Conservation (phyloP, 2,329 filamentous ascomycete species). For the Beauveria sp. region DNA sequence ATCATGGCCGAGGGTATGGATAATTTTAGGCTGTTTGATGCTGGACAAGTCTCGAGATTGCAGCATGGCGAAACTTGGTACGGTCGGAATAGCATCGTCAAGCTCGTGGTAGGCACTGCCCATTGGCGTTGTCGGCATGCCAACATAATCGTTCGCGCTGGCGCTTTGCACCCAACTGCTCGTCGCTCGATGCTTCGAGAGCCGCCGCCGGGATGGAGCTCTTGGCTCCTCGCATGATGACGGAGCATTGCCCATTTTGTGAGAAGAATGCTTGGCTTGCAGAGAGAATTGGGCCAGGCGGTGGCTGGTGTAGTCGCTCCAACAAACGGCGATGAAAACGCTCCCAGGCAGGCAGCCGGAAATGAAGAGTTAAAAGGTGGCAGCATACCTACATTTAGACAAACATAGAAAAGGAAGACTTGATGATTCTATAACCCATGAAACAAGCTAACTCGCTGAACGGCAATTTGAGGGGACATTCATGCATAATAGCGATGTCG, state of each 20-base stretch:
- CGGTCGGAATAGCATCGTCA: not conserved
- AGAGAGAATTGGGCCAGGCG: not conserved
- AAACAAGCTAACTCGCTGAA: constrained; percentile 8
- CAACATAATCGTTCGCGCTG: constrained; percentile 13
- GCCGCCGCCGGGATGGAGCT: constrained; percentile 33
- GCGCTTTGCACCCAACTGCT: constrained; percentile 33
- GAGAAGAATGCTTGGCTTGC: not conserved
- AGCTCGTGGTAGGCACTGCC: constrained; percentile 15
- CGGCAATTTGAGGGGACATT: constrained; percentile 1
- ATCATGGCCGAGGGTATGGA: not conserved
- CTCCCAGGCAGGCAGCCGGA: not conserved
- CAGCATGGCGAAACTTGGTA: not conserved
- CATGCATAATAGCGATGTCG: not conserved
- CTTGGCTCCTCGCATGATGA: constrained; percentile 35
- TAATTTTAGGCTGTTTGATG: not conserved
- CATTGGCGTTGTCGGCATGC: constrained; percentile 11
- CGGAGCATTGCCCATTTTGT: constrained; percentile 42
- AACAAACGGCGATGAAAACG: not conserved
- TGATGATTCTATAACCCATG: not conserved
- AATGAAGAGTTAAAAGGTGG: not conserved
- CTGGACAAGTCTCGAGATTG: not conserved
- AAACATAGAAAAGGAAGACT: not conserved
- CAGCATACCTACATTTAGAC: not conserved
- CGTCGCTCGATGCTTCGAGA: constrained; percentile 42
- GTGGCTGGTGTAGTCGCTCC: not conserved